phyloP scores from a whole-genome alignment of 2,329 filamentous ascomycete species.

The Lizonia empirigonia region DNA sequence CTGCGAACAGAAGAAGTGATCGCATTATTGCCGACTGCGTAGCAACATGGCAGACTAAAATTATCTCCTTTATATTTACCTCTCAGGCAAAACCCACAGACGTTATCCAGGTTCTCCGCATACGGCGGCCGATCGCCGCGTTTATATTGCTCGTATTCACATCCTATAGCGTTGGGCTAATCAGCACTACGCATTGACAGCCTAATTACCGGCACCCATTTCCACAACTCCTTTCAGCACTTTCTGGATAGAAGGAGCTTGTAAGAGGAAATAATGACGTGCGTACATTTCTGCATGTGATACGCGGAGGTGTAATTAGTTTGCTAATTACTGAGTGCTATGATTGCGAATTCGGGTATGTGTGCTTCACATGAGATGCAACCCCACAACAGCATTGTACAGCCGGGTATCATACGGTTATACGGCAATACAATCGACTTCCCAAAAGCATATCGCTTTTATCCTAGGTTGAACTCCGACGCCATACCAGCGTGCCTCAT shows the following conservation, averaged over 20 bases:
- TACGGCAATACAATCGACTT: too few species aligned
- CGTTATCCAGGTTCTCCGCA: background rate
- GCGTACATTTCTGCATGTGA: too few species aligned
- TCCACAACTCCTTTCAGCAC: background rate
- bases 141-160: background rate
- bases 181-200: background rate
- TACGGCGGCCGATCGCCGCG: background rate
- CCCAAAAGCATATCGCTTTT: background rate
- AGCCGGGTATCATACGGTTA: too few species aligned
- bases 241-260: background rate
- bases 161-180: background rate
- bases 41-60: background rate
- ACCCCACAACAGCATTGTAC: too few species aligned
- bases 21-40: background rate
- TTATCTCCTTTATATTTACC: background rate
- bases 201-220: background rate
- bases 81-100: background rate
- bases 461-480: constrained; percentile 73
- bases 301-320: too few species aligned
- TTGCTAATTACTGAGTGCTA: too few species aligned
- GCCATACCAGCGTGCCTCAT: constrained; percentile 60
- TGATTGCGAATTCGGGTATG: too few species aligned
- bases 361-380: too few species aligned
- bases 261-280: background rate
- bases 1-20: background rate